Base-by-base conservation (phyloP, 2,329 filamentous ascomycete genomes). In the Paecilomyces sp. region DNA sequence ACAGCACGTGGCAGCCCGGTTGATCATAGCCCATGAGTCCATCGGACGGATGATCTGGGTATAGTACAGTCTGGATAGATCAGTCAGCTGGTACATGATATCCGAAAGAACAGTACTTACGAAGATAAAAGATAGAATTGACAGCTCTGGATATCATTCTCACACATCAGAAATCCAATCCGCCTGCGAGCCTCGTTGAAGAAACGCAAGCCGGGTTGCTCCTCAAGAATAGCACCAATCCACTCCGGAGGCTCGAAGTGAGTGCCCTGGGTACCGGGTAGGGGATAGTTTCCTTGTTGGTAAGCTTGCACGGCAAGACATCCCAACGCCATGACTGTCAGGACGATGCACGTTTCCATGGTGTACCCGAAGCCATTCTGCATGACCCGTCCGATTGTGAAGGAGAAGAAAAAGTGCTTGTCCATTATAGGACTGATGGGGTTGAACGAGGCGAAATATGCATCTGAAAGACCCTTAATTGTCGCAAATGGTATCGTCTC, bases 391-490 rank as follows among this genome's bases (percentile, higher is more conserved):
- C 77, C 76, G 4, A 83, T 74, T 0, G 80, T 83, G 61, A 75
- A 79, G 1, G 80, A 75, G 64, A 79, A 80, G 66, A 82, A 83
- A 58, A 80, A 77, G 18, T 76, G 76, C 59, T 80, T 79, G 62
- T 84, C 81, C 57, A 84, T 76, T 24, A 82, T 76, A 0, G 82
- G 82, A 15, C 78, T 82, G 30, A 76, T 81, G 0, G 80, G 79
- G 63, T 83, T 81, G 63, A 83, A 83, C 0, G 81, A 80, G n/a
- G 77, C 73, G 65, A 83, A 83, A 61, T 82, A 83, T 0, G 79
- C 79, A 68, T 82, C 79, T 8, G 79, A 77, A n/a, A 84, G 72
- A 0, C 79, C 79, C 61, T 80, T 81, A 58, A 83, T 74, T 50
- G 80, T 75, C 0, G 79, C 75, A 33, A 82, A 66, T 8, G 79